These are phyloP conservation scores for Remersonia thermophila DNA, from an alignment of 2,329 filamentous ascomycete genomes.

Conservation along the genomic window DNA sequence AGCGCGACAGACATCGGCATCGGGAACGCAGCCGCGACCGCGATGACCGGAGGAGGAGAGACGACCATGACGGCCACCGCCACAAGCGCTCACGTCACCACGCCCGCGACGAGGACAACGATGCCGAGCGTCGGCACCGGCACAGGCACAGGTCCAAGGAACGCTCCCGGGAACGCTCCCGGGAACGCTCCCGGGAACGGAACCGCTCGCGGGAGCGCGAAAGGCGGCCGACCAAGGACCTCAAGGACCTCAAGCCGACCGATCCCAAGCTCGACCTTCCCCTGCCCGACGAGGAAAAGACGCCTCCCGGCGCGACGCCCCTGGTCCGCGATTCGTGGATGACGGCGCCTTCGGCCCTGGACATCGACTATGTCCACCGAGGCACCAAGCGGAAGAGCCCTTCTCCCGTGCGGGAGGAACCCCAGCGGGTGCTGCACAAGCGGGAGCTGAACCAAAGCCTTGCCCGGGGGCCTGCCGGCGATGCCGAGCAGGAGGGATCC, in stretches of 20 bases:
- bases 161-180: conserved; percentile 21
- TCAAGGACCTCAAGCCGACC: conserved; percentile 28
- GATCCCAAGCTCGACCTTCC: conserved; percentile 40
- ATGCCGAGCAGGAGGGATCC: conserved; percentile 47
- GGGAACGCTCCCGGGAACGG: conserved; percentile 16
- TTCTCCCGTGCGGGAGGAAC: conserved; percentile 45
- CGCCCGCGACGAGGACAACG: conserved; percentile 23
- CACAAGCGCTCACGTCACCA: conserved; percentile 22
- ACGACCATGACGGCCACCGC: conserved; percentile 20
- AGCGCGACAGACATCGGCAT: conserved; percentile 15
- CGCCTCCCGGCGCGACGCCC: conserved; percentile 21
- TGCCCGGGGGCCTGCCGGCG: conserved; percentile 6
- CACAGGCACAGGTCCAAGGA: conserved; percentile 30
- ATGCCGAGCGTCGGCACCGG: conserved; percentile 14
- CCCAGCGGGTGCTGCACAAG: conserved; percentile 60
- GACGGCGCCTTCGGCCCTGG: conserved; percentile 70
- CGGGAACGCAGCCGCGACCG: conserved; percentile 20
- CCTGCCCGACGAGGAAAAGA: conserved; percentile 37
- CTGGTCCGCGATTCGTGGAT: conserved; percentile 83
- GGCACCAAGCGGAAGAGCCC: conserved; percentile 42
- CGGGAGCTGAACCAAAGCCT: conserved; percentile 66
- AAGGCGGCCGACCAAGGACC: conserved; percentile 22
- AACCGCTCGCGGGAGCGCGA: conserved; percentile 15
- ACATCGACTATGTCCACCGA: conserved; percentile 70
- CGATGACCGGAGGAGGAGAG: conserved; percentile 17